Conservation (phyloP, 305 asterid species). For the Fraxinus angustifolia region DNA sequence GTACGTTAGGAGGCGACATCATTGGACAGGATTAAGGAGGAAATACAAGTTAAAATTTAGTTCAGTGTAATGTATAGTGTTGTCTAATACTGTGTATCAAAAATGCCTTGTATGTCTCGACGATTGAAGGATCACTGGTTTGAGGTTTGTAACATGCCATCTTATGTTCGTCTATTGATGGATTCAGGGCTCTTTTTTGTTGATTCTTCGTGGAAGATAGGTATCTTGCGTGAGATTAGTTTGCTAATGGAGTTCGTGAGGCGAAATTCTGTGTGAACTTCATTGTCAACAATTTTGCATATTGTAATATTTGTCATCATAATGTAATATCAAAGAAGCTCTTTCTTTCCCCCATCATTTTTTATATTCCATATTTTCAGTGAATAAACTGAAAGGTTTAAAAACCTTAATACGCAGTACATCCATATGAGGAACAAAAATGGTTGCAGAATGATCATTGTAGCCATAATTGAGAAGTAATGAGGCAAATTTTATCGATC, state of each 20-base stretch:
- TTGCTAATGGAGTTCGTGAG: constrained; percentile 16
- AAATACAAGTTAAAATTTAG: not conserved
- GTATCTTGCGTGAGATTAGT: constrained; percentile 20
- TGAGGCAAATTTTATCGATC: not conserved
- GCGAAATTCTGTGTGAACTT: constrained; percentile 14
- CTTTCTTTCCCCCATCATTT: not conserved
- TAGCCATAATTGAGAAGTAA: not conserved
- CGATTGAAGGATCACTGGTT: constrained; percentile 5
- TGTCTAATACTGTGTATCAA: not conserved
- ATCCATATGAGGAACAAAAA: not conserved
- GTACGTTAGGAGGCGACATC: not conserved
- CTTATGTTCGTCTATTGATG: constrained; percentile 16
- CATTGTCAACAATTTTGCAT: constrained; percentile 25
- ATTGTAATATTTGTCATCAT: constrained; percentile 1
- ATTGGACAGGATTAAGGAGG: not conserved
- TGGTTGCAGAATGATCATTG: not conserved
- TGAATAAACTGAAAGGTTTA: not conserved
- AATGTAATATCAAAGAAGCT: not conserved
- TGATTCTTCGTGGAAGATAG: constrained; percentile 3
- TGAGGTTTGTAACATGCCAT: constrained; percentile 9
- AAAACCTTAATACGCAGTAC: not conserved
- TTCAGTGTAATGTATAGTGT: not conserved
- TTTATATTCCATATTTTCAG: not conserved
- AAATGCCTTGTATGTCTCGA: not conserved
- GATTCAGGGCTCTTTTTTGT: not conserved